Evolutionary conservation across 441 rosid species (phyloP), one percentile per base, ranked within the genome.

Genomic region (Gossypium schwendimanii): DNA sequence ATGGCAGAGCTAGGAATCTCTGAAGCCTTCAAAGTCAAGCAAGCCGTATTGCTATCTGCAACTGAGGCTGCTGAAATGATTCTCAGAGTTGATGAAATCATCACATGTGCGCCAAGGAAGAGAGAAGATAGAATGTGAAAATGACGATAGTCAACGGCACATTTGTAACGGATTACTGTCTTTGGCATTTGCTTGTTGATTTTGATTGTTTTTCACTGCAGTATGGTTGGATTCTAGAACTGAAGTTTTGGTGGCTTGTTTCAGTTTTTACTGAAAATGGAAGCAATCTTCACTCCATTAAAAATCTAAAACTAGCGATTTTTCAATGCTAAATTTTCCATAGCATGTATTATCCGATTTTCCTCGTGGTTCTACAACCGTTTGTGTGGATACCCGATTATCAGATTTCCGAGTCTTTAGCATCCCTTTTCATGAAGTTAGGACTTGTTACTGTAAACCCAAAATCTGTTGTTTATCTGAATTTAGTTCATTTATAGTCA

Each of bases 31-130:
- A 95, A 93, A 81, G 99, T 95, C 53, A 95, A 95, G 87, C 99
- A 90, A 76, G 98, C 97, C 18, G 83, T 92, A 69, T 71, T 95
- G 77, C 91, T 91, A 18, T 95, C 99, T 0, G 99, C 99, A 31
- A 95, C 99, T 3, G 99, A 95, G 84, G 99, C 99, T 39, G 90
- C 98, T 2, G 99, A 94, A 88, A 92, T 94, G 99, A 92, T 92
- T 73, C 85, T 94, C 39, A 87, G 98, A 78, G 99, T 94, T 0
- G 99, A 94, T 74, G 91, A 94, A 79, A 94, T 92, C 80, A 94
- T 94, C 72, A 91, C 94, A 23, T 91, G 96, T 82, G 98, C 99
- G 23, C 99, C 99, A 0, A 81, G 99, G 47, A 86, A 75, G 79
- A 94, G 99, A 83, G 99, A 94, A 76, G 98, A 92, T 73, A 85